Evolutionary conservation across 2,329 filamentous ascomycete genomes (phyloP), one percentile per base, ranked within the genome.

Genomic region (Chaetomium strumarium): DNA sequence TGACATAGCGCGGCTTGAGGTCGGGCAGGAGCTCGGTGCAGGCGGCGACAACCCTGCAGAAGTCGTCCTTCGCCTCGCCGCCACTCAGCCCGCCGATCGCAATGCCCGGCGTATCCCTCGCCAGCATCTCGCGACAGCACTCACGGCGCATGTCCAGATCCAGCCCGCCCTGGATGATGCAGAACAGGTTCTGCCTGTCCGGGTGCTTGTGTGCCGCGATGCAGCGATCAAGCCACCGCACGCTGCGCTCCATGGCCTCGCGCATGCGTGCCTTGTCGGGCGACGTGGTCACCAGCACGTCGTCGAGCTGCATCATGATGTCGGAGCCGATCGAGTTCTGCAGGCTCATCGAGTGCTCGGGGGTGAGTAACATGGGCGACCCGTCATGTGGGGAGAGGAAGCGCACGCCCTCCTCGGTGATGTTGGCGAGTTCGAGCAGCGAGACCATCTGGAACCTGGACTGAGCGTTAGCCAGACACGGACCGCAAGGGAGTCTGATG

Each of bases 301-400:
- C 95, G 75, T 99, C 93, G 4, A 99, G 83, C 71, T 99, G 95
- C 95, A 99, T 99, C 60, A 97, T 96, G 62, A 99, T 97, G 71
- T 99, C 93, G 58, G 90, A 95, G 58, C 93, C 93, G 64, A 99
- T 99, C 50, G 86, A 92, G 70, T 99, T 97, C 68, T 99, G 93
- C 3, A 99, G 78, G 11, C 85, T 86, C 63, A 99, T 96, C 0
- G 93, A 97, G 73, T 97, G 92, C 69, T 99, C 95, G 0, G 93
- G 93, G 0, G 93, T 99, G 43, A 99, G 83, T 11, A 99, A 83
- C 93, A 99, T 97, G 8, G 92, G 92, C 2, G 84, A 84, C 33
- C 91, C 90, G 73, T 97, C 93, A 67, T 99, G 93, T 0, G 93
- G 95, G 61, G 88, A 95, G n/a, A 96, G 78, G 66, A 99, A 99